Evolutionary conservation across 176 grass and related monocot species (phyloP), one percentile per base, ranked within the genome.

Genomic region (Oryza coarctata): DNA sequence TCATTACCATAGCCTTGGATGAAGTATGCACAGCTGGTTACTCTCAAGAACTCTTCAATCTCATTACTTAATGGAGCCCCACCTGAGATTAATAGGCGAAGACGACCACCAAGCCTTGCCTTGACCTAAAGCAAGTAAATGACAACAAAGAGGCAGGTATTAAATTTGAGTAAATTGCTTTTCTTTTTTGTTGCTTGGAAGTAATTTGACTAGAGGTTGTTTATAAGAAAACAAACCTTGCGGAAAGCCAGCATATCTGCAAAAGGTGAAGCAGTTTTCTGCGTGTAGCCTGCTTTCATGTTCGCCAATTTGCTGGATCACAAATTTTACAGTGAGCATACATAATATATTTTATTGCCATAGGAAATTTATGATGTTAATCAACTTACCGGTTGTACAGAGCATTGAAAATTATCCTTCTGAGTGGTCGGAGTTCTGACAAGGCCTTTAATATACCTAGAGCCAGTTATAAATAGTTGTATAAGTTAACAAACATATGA

Each of bases 11-110:
- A 99, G 44, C 96, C 96, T 94, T 99, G 96, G 77, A 69, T 30
- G 35, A 95, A 82, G 73, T 88, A 94, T 81, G 96, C 96, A 75
- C 96, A 99, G 61, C 85, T 87, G 68, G 96, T 95, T 65, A 99
- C 96, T 67, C 96, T 85, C 78, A 99, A 65, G 86, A 99, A 99
- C 60, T 99, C 96, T 85, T 99, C 96, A 26, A 99, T 99, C 52
- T 99, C 96, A 71, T 62, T 87, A 83, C 88, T 95, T 74, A 99
- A 82, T 39, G 96, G 96, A 33, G 96, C 96, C 15, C 96, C 93
- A 72, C 96, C 96, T 0, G 96, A 91, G 71, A 99, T 89, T 84
- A 99, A 79, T 85, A 99, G 88, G 62, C 96, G 96, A 88, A 99
- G 45, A 66, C 91, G 91, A 36, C 96, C 96, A 68, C 96, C 96